Evolutionary conservation across 345 rosid genomes (phyloP), one percentile per base, ranked within the genome.

Genomic region (Bretschneidera sinensis): DNA sequence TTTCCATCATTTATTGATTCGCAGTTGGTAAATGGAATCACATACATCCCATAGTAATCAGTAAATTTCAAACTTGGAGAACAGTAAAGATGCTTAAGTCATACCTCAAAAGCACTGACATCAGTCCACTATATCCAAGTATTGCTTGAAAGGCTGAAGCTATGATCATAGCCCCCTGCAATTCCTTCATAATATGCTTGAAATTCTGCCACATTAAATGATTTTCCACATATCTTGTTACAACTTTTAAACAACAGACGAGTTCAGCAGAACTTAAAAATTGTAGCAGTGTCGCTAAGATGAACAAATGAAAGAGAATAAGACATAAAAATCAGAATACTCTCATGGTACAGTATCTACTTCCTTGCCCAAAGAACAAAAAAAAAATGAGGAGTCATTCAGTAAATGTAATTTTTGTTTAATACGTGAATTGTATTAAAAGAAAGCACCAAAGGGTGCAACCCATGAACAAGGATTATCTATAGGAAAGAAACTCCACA

Each of bases 141-240:
- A 89, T 51, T 39, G 78, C 72, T 71, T 92, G 99, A 75, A 92
- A 92, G 66, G 90, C 84, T 48, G 99, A 92, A 78, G 85, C 92
- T 54, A 89, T 75, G 59, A 92, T 87, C 43, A 89, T 65, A 55
- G 99, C 92, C 61, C 99, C 99, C 60, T 89, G 99, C 52, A 92
- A 80, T 78, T 82, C 85, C 76, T 85, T 92, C 99, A 92, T 92
- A 48, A 87, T 81, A 75, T 89, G 99, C 84, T 85, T 92, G 79
- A 92, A 92, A 68, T 76, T 85, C 99, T 94, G 87, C 66, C 69
- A 64, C 33, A 47, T 33, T 15, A 54, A 70, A 72, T 31, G 45
- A 43, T 47, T n/a, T 57, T 43, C 52, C 55, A 47, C 33, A 58
- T 23, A 60, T 52, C 24, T 60, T 31, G 34, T 21, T 16, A 47